These are phyloP conservation scores for Hypholoma sublateritium DNA, from an alignment of 768 basidiomycete species.

Conservation along the genomic window DNA sequence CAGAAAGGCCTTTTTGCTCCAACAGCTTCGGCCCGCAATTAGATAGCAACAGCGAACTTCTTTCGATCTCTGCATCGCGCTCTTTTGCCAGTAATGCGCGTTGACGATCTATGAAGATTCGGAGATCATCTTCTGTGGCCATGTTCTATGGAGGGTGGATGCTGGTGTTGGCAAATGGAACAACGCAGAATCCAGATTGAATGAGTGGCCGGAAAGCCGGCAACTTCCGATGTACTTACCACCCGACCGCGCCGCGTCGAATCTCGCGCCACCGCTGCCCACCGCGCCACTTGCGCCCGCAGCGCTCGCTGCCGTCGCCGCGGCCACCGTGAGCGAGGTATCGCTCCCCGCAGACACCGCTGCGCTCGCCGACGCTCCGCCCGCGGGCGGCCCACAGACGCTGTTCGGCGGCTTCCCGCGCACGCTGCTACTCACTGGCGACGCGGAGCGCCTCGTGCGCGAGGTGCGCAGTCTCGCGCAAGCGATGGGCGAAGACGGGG, in stretches of 20 bases:
- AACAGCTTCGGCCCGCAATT: constrained; percentile 82
- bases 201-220: no score
- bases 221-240: no score
- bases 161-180: no score
- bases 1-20: constrained; percentile 84
- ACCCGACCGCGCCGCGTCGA: constrained; percentile 9
- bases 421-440: constrained; percentile 45
- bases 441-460: constrained; percentile 49
- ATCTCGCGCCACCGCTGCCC: constrained; percentile 12
- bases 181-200: no score
- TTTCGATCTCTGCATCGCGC: constrained; percentile 81
- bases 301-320: not conserved
- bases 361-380: constrained; percentile 8
- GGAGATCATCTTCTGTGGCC: constrained; percentile 37
- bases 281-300: not conserved
- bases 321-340: not conserved
- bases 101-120: constrained; percentile 68
- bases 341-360: not conserved
- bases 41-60: constrained; percentile 74
- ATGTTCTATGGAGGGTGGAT: constrained; percentile 10
- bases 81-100: constrained; percentile 67
- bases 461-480: constrained; percentile 42
- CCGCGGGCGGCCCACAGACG: no score
- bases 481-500: constrained; percentile 39
- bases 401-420: constrained; percentile 48